phyloP scores from a whole-genome alignment of 129 eudicot genomes.

The Erigeron canadensis region DNA sequence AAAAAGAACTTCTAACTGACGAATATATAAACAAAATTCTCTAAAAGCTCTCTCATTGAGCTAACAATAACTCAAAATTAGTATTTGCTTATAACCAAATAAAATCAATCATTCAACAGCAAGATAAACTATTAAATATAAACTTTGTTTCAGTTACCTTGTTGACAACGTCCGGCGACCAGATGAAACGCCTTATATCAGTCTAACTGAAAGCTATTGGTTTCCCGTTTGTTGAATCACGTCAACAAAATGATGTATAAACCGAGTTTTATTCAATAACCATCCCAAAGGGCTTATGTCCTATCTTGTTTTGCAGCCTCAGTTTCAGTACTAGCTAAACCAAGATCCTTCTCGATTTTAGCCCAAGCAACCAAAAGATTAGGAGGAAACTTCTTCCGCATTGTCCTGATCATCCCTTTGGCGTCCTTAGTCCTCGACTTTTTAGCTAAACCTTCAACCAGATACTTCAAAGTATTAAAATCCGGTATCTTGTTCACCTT shows the following conservation, averaged over 20 bases:
- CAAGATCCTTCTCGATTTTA: conserved; percentile 65
- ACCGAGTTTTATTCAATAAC: conserved; percentile 20
- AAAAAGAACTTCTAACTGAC: conserved; percentile 24
- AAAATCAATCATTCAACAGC: conserved; percentile 26
- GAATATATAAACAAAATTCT: conserved; percentile 15
- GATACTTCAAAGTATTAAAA: conserved; percentile 62
- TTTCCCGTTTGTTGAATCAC: conserved; percentile 15
- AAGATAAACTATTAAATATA: conserved; percentile 19
- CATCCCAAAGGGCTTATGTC: conserved; percentile 11
- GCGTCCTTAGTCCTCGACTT: conserved; percentile 56
- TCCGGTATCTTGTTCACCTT: conserved; percentile 68
- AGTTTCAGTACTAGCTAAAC: conserved; percentile 41
- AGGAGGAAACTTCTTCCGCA: conserved; percentile 77
- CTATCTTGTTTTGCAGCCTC: conserved; percentile 25
- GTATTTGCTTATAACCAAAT: conserved; percentile 22
- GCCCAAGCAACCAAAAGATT: conserved; percentile 64
- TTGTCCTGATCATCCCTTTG: conserved; percentile 64
- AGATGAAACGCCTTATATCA: conserved; percentile 8
- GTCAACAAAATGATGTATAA: conserved; percentile 19
- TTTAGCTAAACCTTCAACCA: conserved; percentile 69
- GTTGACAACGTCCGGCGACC: conserved; percentile 9
- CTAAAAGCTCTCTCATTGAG: conserved; percentile 28
- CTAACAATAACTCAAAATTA: conserved; percentile 22
- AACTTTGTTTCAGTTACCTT: conserved; percentile 26
- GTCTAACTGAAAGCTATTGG: conserved; percentile 8